Conservation (phyloP, 495 filamentous ascomycete species). For the Astrothelium macrocarpum region DNA sequence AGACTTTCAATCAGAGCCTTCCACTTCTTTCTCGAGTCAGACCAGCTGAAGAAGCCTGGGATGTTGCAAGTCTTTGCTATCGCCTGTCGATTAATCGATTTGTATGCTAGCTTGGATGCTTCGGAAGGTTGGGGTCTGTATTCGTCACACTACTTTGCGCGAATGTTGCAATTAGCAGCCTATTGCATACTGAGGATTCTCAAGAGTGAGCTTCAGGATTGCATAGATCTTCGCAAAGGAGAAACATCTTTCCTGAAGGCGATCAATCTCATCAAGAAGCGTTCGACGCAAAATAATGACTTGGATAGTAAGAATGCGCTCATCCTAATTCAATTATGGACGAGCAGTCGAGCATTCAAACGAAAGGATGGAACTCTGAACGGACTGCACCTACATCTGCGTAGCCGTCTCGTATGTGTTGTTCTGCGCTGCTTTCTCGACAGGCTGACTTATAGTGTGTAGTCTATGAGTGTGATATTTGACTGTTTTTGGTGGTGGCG, state of each 20-base stretch:
- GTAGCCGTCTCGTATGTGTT: background rate
- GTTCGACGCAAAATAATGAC: background rate
- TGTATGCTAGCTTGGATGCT: background rate
- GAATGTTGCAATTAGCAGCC: background rate
- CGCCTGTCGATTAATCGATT: background rate
- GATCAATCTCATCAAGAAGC: background rate
- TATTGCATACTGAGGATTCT: background rate
- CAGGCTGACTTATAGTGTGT: background rate
- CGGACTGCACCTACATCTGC: background rate
- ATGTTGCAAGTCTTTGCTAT: background rate
- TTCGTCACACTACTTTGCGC: background rate
- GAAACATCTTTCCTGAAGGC: background rate
- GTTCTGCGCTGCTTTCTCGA: too few species aligned
- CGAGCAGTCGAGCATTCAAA: background rate
- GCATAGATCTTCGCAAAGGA: background rate
- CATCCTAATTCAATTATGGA: background rate
- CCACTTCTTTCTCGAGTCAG: background rate
- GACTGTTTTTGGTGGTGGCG: slow-evolving; percentile 6
- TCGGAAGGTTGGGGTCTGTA: background rate
- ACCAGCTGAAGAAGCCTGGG: slow-evolving; percentile 1
- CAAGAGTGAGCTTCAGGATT: background rate
- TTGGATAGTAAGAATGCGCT: background rate
- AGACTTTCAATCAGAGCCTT: background rate
- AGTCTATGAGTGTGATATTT: slow-evolving; percentile 1
- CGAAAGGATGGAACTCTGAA: background rate